Conservation (phyloP, 176 grass and related monocot genomes). For the Oryza coarctata region DNA sequence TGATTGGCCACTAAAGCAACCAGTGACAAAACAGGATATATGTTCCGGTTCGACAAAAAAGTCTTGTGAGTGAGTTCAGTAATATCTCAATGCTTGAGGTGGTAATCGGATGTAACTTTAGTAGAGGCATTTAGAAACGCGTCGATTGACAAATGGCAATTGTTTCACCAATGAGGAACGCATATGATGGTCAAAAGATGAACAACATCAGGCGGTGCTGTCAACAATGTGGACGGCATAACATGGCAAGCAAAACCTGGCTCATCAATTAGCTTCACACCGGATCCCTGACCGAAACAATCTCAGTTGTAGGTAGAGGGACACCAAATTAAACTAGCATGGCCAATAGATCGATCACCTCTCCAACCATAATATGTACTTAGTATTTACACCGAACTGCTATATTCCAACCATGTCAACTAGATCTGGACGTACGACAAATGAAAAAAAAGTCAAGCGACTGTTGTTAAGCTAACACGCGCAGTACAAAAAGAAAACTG, state of each 20-base stretch:
- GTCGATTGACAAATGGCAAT: neutral
- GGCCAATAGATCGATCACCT: too few relatives aligned
- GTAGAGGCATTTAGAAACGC: neutral
- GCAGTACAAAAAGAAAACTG: neutral
- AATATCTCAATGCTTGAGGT: neutral
- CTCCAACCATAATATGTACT: neutral
- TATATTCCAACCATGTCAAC: conserved; percentile 17
- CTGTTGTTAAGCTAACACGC: conserved; percentile 1
- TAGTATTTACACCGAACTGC: neutral
- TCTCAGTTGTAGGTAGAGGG: too few relatives aligned
- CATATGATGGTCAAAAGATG: neutral
- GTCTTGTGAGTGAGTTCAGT: neutral
- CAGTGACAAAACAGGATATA: neutral
- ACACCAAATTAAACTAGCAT: too few relatives aligned
- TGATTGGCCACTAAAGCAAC: neutral
- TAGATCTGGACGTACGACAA: neutral
- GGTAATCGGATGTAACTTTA: too few relatives aligned
- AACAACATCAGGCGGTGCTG: neutral
- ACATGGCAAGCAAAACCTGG: neutral
- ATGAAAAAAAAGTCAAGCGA: neutral
- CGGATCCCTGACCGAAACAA: too few relatives aligned
- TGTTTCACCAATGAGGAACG: neutral
- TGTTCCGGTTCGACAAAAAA: neutral
- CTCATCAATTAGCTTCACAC: neutral
- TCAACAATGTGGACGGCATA: neutral